Base-by-base conservation (phyloP, 306 rosid genomes). In the Rosa lucieae region DNA sequence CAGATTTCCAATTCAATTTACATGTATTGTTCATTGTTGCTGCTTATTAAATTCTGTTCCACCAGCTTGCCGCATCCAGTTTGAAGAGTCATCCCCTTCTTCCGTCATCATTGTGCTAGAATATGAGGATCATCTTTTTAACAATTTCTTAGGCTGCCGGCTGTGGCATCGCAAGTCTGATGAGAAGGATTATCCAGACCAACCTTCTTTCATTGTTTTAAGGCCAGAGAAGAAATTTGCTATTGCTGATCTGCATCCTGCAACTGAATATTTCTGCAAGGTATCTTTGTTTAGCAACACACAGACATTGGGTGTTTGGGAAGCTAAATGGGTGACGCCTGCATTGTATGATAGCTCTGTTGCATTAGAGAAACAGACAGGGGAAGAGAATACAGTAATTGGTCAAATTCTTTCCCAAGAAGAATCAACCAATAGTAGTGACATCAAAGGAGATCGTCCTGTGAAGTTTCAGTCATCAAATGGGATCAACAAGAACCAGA, bases 281-380 rank as follows among this genome's bases (percentile, higher is more conserved):
- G 98, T 91, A 78, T 94, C 91, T 77, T 77, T 94, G 70, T 90
- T 92, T 75, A 88, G 94, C 88, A 88, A 88, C 90, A 80, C 87
- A 8, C 91, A 88, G 44, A 82, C 86, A 63, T 79, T 92, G 83
- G 94, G 98, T 66, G 88, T 81, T 66, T 88, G 92, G 78, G 98
- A 94, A 85, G 93, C 92, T 77, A 90, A 89, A 74, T 94, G 97
- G 97, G 82, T 80, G 55, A 90, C 97, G 39, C 90, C 92, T 66
- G 84, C 89, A 67, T 63, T 78, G 15, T 56, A 59, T 51, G 82
- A 74, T 62, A 79, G 79, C 62, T 67, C 78, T 26, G 66, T 74
- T 23, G 77, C 84, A 49, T 56, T 80, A 48, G 75, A 76, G 70
- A 82, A 58, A 40, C 75, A 55, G 61, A 71, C 47, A 10, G 87